phyloP scores from a whole-genome alignment of 75 land plant species.

The Sequoia sempervirens region DNA sequence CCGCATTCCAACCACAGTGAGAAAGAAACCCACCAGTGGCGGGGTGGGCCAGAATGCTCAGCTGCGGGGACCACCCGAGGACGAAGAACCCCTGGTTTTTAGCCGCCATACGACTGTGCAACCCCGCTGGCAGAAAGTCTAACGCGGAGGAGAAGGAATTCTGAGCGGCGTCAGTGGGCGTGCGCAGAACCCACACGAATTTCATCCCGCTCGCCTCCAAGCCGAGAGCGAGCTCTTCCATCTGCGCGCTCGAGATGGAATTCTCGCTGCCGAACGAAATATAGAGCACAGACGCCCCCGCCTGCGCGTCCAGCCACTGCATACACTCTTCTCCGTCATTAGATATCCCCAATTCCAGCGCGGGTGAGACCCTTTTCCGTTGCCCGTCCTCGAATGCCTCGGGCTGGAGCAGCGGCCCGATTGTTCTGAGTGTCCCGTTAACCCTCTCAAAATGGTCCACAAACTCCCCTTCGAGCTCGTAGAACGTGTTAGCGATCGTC shows the following conservation, averaged over 20 bases:
- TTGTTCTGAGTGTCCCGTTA: too few species aligned
- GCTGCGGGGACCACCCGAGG: constrained; percentile 38
- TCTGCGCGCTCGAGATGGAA: neutral
- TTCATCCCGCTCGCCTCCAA: constrained; percentile 23
- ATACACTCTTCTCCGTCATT: neutral
- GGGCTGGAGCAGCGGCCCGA: constrained; percentile 10
- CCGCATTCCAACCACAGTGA: constrained; percentile 38
- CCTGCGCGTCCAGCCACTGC: neutral
- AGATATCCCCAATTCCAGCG: neutral
- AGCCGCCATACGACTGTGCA: neutral
- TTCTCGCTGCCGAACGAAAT: too few species aligned
- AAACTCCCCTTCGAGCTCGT: neutral
- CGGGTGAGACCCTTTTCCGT: too few species aligned
- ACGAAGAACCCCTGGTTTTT: constrained; percentile 8
- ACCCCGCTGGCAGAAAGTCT: constrained; percentile 12
- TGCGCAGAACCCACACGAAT: constrained; percentile 28
- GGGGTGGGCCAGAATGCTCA: constrained; percentile 25
- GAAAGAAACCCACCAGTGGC: constrained; percentile 34
- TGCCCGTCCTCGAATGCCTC: too few species aligned
- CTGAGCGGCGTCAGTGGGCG: neutral
- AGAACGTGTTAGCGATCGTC: neutral
- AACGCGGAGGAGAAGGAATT: neutral
- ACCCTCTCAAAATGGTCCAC: neutral
- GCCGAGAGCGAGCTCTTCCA: constrained; percentile 34
- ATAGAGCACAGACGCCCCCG: too few species aligned